These are phyloP conservation scores for Linnemannia schmuckeri DNA, from an alignment of 192 early-diverging fungal genomes.

Conservation along the genomic window DNA sequence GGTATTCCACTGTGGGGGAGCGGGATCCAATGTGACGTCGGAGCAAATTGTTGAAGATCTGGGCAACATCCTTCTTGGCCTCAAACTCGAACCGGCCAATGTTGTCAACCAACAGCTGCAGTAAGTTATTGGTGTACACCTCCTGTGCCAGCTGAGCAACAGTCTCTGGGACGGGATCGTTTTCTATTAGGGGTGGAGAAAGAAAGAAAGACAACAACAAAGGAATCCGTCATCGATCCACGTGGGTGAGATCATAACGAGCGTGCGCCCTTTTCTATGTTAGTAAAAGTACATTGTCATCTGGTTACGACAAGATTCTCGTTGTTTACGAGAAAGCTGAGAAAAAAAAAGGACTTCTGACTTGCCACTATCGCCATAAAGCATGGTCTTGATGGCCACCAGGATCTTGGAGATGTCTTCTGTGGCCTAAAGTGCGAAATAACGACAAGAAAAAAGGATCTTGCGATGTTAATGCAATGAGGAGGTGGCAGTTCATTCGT, in stretches of 20 bases:
- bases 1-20: slow-evolving; percentile 97
- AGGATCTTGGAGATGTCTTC: slow-evolving; percentile 98
- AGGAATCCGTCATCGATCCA: not conserved
- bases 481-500: not conserved
- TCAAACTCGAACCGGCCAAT: slow-evolving; percentile 96
- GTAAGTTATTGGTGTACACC: slow-evolving; percentile 92
- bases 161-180: slow-evolving; percentile 88
- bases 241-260: slow-evolving; percentile 1
- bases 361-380: slow-evolving; percentile 95
- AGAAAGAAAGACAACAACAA: slow-evolving; percentile 1
- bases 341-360: slow-evolving; percentile 1
- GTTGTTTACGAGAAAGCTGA: not conserved
- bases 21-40: slow-evolving; percentile 94
- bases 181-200: slow-evolving; percentile 63
- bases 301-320: not conserved
- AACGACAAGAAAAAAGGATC: not conserved
- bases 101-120: slow-evolving; percentile 90
- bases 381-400: slow-evolving; percentile 90
- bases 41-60: slow-evolving; percentile 97
- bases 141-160: slow-evolving; percentile 97
- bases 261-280: not conserved
- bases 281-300: slow-evolving; percentile 1
- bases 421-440: slow-evolving; percentile 75
- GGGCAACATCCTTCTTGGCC: slow-evolving; percentile 97
- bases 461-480: not conserved